phyloP scores from a whole-genome alignment of 2,329 filamentous ascomycete genomes.

The Orbilia oligospora region DNA sequence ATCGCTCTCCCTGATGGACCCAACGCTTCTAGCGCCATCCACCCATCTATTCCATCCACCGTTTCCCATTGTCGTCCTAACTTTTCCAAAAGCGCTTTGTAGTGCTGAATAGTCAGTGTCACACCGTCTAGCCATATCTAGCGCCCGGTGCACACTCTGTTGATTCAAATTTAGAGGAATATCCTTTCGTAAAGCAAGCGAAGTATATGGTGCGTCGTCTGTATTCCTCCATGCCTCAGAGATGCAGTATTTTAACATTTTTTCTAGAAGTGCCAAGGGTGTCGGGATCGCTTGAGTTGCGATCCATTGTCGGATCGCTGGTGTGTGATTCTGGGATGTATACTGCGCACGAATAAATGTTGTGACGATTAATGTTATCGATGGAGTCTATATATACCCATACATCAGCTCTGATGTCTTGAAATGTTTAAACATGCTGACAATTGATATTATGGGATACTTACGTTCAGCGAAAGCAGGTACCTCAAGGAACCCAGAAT shows the following conservation, averaged over 20 bases:
- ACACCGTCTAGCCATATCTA: conserved; percentile 42
- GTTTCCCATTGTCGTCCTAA: background rate
- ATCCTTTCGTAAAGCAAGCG: conserved; percentile 44
- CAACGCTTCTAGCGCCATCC: background rate
- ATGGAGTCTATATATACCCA: conserved; percentile 24
- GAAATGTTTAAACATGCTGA: background rate
- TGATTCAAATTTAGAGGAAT: conserved; percentile 34
- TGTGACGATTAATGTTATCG: conserved; percentile 34
- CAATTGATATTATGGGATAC: background rate
- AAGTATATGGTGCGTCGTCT: conserved; percentile 33
- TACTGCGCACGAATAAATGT: conserved; percentile 16
- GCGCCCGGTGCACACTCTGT: conserved; percentile 40
- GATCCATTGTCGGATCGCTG: conserved; percentile 30
- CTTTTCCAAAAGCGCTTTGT: conserved; percentile 7
- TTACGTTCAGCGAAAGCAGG: conserved; percentile 53
- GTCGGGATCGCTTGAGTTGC: conserved; percentile 8
- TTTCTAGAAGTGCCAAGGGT: conserved; percentile 40
- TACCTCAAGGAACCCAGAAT: conserved; percentile 39
- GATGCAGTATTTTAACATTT: conserved; percentile 49
- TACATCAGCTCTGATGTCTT: background rate
- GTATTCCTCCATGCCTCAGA: conserved; percentile 44
- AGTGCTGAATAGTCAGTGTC: conserved; percentile 47
- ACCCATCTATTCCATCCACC: conserved; percentile 40
- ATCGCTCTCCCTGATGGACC: background rate
- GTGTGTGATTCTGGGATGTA: conserved; percentile 1